These are phyloP conservation scores for Phytopythium cucurbitacearum DNA, from an alignment of 352 stramenopile genomes.

Conservation along the genomic window DNA sequence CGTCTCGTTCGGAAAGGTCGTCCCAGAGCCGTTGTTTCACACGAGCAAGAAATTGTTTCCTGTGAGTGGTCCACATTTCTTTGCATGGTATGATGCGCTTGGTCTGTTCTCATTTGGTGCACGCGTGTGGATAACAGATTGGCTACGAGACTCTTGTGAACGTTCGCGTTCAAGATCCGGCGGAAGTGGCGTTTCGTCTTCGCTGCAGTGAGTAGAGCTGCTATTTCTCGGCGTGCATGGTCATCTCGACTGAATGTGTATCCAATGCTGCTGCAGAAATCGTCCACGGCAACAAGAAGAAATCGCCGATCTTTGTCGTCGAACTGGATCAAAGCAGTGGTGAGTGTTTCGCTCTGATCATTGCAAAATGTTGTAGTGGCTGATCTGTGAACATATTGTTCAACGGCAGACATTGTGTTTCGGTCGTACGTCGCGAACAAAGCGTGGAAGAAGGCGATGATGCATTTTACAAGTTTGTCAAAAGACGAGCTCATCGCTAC, in stretches of 20 bases:
- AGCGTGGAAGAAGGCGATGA: slow-evolving; percentile 79
- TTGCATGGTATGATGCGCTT: not conserved
- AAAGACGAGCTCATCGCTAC: slow-evolving; percentile 37
- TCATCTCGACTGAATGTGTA: slow-evolving; percentile 3
- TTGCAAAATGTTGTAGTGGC: not conserved
- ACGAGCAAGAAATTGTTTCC: slow-evolving; percentile 78
- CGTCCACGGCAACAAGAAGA: slow-evolving; percentile 73
- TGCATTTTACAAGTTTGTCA: slow-evolving; percentile 62
- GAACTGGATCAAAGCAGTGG: slow-evolving; percentile 49
- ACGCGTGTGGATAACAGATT: slow-evolving; percentile 21
- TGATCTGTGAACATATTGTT: slow-evolving; percentile 4
- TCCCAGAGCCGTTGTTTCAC: slow-evolving; percentile 66
- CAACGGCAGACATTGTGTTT: slow-evolving; percentile 56
- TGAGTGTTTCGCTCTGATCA: slow-evolving; percentile 10
- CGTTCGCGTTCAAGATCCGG: slow-evolving; percentile 33
- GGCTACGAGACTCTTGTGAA: slow-evolving; percentile 60
- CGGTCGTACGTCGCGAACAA: slow-evolving; percentile 73
- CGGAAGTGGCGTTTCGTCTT: slow-evolving; percentile 28
- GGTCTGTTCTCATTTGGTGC: slow-evolving; percentile 2
- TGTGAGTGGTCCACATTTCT: slow-evolving; percentile 17
- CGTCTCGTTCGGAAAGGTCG: slow-evolving; percentile 32
- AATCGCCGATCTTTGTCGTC: slow-evolving; percentile 75
- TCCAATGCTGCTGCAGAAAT: slow-evolving; percentile 37
- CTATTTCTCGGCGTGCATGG: not conserved
- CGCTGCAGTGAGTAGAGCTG: slow-evolving; percentile 42